Evolutionary conservation across 1,284 basidiomycete genomes (phyloP), one percentile per base, ranked within the genome.

Genomic region (Ceratobasidium sp.): DNA sequence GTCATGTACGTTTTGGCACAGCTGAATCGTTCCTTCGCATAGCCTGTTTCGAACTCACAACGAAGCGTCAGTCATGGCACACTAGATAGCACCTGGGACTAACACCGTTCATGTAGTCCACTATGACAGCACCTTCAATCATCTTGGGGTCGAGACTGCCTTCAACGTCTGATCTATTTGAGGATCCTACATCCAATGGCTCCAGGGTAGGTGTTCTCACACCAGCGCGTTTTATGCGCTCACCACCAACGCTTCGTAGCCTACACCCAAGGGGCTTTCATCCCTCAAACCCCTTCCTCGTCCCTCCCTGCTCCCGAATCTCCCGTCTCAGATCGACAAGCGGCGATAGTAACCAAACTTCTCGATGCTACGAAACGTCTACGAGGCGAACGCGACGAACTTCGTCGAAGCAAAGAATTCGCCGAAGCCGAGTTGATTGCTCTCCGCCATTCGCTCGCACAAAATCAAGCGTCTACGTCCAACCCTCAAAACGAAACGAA

Each of bases 251-350:
- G 30, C 2, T 9, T 26, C n/a, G 45, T 46, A 69, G 65, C 65
- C 65, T 55, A 34, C 53, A 21, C 43, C 65, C 10, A 52, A 39
- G 5, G 21, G 39, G 8, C n/a, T 69, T 3, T 30, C 52, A 18
- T 2, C 65, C 21, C 65, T 69, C n/a, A 69, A 69, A 46, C 46
- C 65, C 18, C 46, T 2, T 36, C 36, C 23, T 52, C 65, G 21
- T 10, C 52, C 8, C 4, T 39, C 12, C 23, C 65, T 14, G 34
- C 39, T 1, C 65, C 65, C 23, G 65, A 69, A 69, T 69, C 65
- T 34, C 65, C 65, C 3, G 65, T 69, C 26, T 69, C 65, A 10
- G 65, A 69, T 39, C 65, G 65, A 1, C 65, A 69, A 58, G 65
- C 53, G 28, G 65, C 65, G 9, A 48, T 69, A 4, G 65, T 69